Evolutionary conservation across 2,329 filamentous ascomycete species (phyloP), one percentile per base, ranked within the genome.

Genomic region (Colletotrichum graminicola): DNA sequence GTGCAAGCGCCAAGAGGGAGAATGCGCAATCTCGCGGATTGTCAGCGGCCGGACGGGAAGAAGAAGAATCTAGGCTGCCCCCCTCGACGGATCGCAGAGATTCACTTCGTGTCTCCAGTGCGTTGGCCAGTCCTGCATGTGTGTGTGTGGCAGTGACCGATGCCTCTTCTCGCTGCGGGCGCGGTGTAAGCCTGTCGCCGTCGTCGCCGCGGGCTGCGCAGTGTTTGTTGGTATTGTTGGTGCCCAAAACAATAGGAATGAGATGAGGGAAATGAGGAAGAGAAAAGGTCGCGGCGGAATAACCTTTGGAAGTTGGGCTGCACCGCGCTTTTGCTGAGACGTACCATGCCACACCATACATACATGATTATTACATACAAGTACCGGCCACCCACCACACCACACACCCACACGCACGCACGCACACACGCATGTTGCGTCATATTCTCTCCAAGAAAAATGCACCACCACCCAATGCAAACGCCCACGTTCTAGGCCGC

Each of bases 401-500:
- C 49, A 32, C 49, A 29, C 49, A n/a, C n/a, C n/a, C 47, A 51
- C 11, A 51, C 47, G n/a, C n/a, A n/a, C n/a, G n/a, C 32, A 5
- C 21, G 23, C 11, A 10, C 1, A 57, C 5, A 34, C 12, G 54
- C 54, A 41, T 57, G 54, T 57, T 57, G 54, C 54, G 54, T 57
- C 54, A 57, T 57, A 41, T 26, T 18, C 34, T 26, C 34, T 36
- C 12, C 21, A 10, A 16, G 34, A 26, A 23, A 16, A 56, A 56
- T 5, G 52, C 43, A 45, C 32, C 11, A 39, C 45, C 45, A 39
- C 60, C 60, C 45, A 62, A 62, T 23, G 45, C n/a, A 21, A 29
- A 51, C 10, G 14, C 32, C 34, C 60, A 62, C n/a, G 60, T 41
- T 56, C 34, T 26, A n/a, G 34, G 34, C 54, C 26, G 54, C 54